Evolutionary conservation across 441 rosid genomes (phyloP).

Genomic region (Populus trichocarpa): DNA sequence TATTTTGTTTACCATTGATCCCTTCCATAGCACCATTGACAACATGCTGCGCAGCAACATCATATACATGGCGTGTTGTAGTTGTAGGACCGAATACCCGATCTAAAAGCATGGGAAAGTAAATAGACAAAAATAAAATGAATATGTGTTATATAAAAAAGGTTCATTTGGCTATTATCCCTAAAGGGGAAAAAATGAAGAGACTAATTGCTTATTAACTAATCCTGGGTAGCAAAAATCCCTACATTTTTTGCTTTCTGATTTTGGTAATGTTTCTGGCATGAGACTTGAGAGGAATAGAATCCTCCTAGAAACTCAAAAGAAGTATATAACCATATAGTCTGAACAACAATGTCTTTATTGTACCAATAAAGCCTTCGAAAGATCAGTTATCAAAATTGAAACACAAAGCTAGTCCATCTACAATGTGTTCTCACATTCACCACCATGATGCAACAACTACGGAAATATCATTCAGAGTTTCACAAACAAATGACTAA

Average conservation of each 20-base stretch:
- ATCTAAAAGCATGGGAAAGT: conserved; percentile 45
- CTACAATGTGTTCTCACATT: neutral
- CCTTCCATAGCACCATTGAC: conserved; percentile 98
- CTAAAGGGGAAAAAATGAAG: neutral
- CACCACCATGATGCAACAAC: neutral
- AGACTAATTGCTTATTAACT: conserved; percentile 5
- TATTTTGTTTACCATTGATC: conserved; percentile 58
- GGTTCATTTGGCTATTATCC: neutral
- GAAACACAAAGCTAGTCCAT: neutral
- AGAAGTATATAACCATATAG: neutral
- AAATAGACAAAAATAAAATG: neutral
- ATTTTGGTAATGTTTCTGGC: neutral
- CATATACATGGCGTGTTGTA: conserved; percentile 98
- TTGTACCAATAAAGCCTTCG: neutral
- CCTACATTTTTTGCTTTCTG: neutral
- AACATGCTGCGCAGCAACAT: conserved; percentile 96
- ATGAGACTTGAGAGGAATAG: neutral
- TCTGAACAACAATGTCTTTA: neutral
- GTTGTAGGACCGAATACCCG: conserved; percentile 99
- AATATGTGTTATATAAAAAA: neutral
- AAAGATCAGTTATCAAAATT: neutral
- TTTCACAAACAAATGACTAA: neutral
- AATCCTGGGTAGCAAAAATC: neutral
- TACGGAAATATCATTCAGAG: neutral
- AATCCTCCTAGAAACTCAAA: conserved; percentile 2